phyloP scores from a whole-genome alignment of 1,139 yeast species.

The Hyphopichia buzzinii region DNA sequence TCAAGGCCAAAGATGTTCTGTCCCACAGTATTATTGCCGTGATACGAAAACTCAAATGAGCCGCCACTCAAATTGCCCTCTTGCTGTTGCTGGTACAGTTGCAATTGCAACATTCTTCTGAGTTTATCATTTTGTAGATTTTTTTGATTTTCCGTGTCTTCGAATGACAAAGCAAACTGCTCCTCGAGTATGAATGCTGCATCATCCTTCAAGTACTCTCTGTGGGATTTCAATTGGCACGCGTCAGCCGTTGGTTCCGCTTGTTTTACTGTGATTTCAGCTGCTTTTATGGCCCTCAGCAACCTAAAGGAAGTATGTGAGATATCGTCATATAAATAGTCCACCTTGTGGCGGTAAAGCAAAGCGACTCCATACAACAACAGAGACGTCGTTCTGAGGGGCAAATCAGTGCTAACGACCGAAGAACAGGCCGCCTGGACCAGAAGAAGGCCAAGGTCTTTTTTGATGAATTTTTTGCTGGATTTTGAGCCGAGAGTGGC shows the following conservation, averaged over 20 bases:
- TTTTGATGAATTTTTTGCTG: constrained; percentile 27
- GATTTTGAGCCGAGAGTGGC: constrained; percentile 46
- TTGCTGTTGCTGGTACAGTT: constrained; percentile 9
- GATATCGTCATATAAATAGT: constrained; percentile 40
- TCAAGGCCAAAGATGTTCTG: constrained; percentile 10
- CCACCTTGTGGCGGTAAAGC: constrained; percentile 51
- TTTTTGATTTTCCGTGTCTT: constrained; percentile 2
- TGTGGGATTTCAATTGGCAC: no score
- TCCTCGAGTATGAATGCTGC: constrained; percentile 36
- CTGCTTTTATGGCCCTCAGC: constrained; percentile 14
- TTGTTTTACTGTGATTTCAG: no score
- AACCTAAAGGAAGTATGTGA: constrained; percentile 24
- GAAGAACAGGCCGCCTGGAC: constrained; percentile 47
- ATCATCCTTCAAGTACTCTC: constrained; percentile 32
- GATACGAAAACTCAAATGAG: constrained; percentile 6
- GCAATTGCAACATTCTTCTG: constrained; percentile 5
- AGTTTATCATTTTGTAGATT: neutral
- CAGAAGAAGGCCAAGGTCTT: constrained; percentile 37
- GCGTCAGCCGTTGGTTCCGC: neutral
- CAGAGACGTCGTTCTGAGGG: constrained; percentile 48
- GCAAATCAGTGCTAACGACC: constrained; percentile 25
- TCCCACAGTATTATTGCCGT: no score
- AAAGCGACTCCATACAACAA: constrained; percentile 58
- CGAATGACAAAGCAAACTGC: constrained; percentile 22
- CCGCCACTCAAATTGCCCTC: no score